phyloP scores from a whole-genome alignment of 2,329 filamentous ascomycete genomes.

The Mycosphaerelloides madeirae region DNA sequence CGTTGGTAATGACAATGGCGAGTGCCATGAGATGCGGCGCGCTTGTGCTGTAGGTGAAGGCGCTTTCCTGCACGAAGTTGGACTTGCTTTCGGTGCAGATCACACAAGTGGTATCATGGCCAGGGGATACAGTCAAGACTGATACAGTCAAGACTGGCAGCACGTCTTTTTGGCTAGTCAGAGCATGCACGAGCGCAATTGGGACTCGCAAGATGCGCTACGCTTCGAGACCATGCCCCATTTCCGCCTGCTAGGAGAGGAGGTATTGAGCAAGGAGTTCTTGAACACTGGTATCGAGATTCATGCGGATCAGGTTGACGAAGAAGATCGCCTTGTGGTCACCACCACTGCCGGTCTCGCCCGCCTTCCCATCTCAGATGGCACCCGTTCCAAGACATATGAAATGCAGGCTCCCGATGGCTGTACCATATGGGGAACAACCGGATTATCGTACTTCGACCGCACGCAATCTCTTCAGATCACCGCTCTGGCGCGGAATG shows the following conservation, averaged over 20 bases:
- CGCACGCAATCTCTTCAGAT: conserved; percentile 5
- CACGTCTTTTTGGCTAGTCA: conserved; percentile 37
- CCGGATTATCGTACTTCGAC: conserved; percentile 1
- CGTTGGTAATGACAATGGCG: conserved; percentile 28
- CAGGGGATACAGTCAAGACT: conserved; percentile 39
- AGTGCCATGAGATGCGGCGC: conserved; percentile 43
- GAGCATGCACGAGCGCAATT: conserved; percentile 27
- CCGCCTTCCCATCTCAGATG: not conserved
- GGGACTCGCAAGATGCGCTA: conserved; percentile 33
- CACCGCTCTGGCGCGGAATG: conserved; percentile 38
- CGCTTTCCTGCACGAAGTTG: conserved; percentile 36
- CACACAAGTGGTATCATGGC: conserved; percentile 34
- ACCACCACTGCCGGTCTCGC: conserved; percentile 5
- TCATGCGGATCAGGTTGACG: conserved; percentile 1
- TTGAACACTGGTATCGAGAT: conserved; percentile 1
- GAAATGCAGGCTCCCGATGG: not conserved
- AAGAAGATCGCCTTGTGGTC: conserved; percentile 2
- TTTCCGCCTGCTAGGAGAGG: conserved; percentile 29
- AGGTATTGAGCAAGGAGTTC: not conserved
- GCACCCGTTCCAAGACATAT: too few relatives aligned
- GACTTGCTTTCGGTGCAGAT: conserved; percentile 35
- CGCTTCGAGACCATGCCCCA: conserved; percentile 25
- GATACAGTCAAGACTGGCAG: conserved; percentile 43
- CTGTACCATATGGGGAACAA: not conserved
- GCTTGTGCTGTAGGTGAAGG: conserved; percentile 42